These are phyloP conservation scores for Penicillium sp. DNA, from an alignment of 2,329 filamentous ascomycete species.

Conservation along the genomic window DNA sequence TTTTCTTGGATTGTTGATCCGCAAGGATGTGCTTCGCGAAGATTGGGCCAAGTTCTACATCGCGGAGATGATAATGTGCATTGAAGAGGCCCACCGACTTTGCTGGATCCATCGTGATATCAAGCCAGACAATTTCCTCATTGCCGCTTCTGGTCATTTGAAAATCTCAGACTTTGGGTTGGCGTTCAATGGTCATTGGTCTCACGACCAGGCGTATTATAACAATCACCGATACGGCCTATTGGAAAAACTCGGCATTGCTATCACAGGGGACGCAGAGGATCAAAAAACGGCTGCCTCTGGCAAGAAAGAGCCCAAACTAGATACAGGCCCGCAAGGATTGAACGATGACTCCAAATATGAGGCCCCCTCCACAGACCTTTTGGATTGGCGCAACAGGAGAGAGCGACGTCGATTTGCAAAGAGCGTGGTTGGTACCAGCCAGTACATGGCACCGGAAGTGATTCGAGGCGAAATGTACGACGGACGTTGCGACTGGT, in stretches of 20 bases:
- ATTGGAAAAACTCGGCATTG: constrained; percentile 70
- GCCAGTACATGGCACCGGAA: constrained; percentile 97
- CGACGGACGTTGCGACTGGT: constrained; percentile 93
- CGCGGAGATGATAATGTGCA: constrained; percentile 91
- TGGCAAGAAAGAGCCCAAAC: constrained; percentile 13
- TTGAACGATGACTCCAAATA: constrained; percentile 36
- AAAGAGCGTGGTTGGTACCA: constrained; percentile 86
- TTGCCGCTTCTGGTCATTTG: constrained; percentile 80
- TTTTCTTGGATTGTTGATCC: constrained; percentile 80
- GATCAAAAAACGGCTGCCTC: constrained; percentile 60
- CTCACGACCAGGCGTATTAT: constrained; percentile 84
- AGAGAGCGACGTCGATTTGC: constrained; percentile 69
- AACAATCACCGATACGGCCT: constrained; percentile 77
- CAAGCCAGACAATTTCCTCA: constrained; percentile 96
- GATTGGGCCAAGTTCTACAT: constrained; percentile 78
- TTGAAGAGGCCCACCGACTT: constrained; percentile 86
- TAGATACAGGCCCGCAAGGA: constrained; percentile 16
- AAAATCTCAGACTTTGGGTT: constrained; percentile 97
- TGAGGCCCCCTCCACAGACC: constrained; percentile 43
- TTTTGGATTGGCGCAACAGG: constrained; percentile 69
- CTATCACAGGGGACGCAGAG: constrained; percentile 68
- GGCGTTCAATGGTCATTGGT: constrained; percentile 93
- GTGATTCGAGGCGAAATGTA: constrained; percentile 78
- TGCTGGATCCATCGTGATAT: constrained; percentile 92
- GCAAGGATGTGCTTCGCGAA: constrained; percentile 79